Evolutionary conservation across 352 stramenopile species (phyloP).

Genomic region (Blastocystis sp.): DNA sequence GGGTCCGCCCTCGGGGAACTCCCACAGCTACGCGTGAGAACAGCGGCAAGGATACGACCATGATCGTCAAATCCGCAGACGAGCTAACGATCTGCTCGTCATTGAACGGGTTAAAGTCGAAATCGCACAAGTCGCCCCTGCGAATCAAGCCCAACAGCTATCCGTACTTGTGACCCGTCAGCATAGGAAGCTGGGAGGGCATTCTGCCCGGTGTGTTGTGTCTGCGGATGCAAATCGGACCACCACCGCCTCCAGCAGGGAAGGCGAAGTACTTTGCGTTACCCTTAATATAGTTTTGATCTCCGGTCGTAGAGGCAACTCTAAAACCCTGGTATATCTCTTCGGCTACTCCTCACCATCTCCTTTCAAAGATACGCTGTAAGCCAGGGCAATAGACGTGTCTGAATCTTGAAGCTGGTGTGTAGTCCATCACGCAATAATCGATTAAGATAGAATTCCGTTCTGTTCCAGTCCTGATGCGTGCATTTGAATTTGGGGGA

Average conservation of each 20-base stretch:
- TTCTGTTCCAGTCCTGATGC: conserved; percentile 60
- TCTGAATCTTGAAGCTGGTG: conserved; percentile 71
- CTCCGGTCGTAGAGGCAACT: conserved; percentile 92
- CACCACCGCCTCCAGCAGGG: conserved; percentile 86
- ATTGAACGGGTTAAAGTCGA: conserved; percentile 98
- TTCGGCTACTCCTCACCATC: conserved; percentile 69
- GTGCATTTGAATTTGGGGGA: neutral
- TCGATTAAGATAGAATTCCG: neutral
- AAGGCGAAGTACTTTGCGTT: conserved; percentile 99
- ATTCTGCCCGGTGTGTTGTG: conserved; percentile 76
- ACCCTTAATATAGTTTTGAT: conserved; percentile 99
- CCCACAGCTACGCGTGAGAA: conserved; percentile 88
- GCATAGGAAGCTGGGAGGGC: conserved; percentile 81
- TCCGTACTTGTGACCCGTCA: conserved; percentile 87
- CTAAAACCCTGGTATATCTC: conserved; percentile 80
- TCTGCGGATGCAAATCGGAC: conserved; percentile 77
- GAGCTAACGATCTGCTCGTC: conserved; percentile 80
- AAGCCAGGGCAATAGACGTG: conserved; percentile 71
- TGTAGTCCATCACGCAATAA: conserved; percentile 61
- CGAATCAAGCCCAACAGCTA: neutral
- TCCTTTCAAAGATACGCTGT: conserved; percentile 23
- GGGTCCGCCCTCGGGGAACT: conserved; percentile 90
- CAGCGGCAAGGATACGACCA: neutral
- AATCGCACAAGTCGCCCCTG: conserved; percentile 89
- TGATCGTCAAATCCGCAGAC: conserved; percentile 63